These are phyloP conservation scores for Sanghuangporus baumii DNA, from an alignment of 1,284 basidiomycete genomes.

Conservation along the genomic window DNA sequence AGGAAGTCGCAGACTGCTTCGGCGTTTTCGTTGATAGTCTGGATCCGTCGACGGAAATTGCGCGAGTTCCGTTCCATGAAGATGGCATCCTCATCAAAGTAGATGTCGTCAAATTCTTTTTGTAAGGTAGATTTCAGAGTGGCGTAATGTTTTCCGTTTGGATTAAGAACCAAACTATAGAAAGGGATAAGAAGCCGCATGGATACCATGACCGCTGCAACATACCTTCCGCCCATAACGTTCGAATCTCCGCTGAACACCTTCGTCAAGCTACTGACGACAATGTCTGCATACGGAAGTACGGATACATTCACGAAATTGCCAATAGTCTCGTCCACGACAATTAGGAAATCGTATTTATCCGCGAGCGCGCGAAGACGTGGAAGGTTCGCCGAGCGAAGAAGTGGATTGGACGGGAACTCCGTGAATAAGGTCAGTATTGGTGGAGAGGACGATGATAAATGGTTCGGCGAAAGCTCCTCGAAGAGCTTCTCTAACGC, in stretches of 20 bases:
- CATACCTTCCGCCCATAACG: conserved; percentile 95
- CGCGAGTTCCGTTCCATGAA: conserved; percentile 98
- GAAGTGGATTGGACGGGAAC: conserved; percentile 92
- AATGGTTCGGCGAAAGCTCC: conserved; percentile 33
- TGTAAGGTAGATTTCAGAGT: conserved; percentile 57
- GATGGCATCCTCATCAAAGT: conserved; percentile 90
- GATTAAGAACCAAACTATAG: conserved; percentile 80
- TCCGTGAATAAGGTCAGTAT: conserved; percentile 75
- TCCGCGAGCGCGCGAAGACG: conserved; percentile 81
- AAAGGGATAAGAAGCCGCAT: neutral
- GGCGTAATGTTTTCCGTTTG: conserved; percentile 62
- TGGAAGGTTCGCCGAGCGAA: conserved; percentile 80
- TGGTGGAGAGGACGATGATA: conserved; percentile 42
- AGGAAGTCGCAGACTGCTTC: conserved; percentile 80
- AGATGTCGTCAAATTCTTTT: conserved; percentile 78
- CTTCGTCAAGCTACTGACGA: conserved; percentile 93
- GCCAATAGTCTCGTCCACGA: conserved; percentile 95
- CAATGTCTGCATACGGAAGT: conserved; percentile 83
- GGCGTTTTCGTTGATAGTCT: conserved; percentile 79
- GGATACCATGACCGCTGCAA: conserved; percentile 13
- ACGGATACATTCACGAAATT: conserved; percentile 97
- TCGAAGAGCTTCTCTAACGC: conserved; percentile 64
- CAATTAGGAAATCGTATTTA: conserved; percentile 82
- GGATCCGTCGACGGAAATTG: conserved; percentile 78
- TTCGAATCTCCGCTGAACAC: conserved; percentile 94